Evolutionary conservation across 2,329 filamentous ascomycete genomes (phyloP).

Genomic region (Pyricularia pennisetigena): DNA sequence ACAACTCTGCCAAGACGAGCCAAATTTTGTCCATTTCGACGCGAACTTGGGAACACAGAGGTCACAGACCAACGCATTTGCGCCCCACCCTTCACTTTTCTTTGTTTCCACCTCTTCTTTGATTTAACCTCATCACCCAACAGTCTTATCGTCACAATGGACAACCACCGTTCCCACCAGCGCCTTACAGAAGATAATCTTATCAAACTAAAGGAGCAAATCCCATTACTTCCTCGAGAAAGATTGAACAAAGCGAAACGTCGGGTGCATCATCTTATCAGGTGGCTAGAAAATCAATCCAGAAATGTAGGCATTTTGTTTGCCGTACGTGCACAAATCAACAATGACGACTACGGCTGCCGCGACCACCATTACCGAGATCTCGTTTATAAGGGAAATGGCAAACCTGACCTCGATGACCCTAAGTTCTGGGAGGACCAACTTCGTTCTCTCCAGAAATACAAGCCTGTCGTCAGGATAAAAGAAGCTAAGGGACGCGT

Average conservation of each 20-base stretch:
- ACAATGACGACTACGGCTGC: background rate
- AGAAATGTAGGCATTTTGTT: background rate
- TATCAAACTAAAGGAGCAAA: background rate
- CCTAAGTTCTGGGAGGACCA: background rate
- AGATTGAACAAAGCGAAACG: background rate
- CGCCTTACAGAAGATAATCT: background rate
- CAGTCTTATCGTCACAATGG: background rate
- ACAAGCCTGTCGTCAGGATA: slow-evolving; percentile 1
- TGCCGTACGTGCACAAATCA: background rate
- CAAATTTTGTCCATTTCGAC: too few relatives aligned
- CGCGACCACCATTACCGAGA: background rate
- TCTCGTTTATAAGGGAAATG: background rate
- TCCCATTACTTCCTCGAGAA: background rate
- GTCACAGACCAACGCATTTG: too few relatives aligned
- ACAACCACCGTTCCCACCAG: background rate
- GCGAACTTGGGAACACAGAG: too few relatives aligned
- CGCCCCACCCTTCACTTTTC: too few relatives aligned
- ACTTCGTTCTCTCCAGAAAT: slow-evolving; percentile 1
- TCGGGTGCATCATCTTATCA: background rate
- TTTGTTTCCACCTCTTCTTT: background rate
- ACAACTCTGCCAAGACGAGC: too few relatives aligned
- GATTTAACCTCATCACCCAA: background rate
- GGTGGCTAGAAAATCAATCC: background rate
- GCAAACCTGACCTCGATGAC: background rate
- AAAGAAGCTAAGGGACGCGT: background rate